Conservation (phyloP, 75 land plant genomes). For the Cunninghamia lanceolata region DNA sequence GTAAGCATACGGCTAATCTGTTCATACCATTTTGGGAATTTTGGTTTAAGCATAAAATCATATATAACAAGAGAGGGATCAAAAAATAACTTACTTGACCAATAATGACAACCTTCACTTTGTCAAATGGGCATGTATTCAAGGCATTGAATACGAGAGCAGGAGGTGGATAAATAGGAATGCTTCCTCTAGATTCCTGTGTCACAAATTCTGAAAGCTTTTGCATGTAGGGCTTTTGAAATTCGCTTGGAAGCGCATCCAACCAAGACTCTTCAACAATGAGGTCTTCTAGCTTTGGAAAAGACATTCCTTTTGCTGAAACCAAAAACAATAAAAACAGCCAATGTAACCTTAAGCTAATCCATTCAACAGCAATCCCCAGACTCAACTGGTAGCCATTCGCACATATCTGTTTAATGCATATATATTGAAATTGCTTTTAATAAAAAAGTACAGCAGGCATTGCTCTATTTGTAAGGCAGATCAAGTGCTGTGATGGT, state of each 20-base stretch:
- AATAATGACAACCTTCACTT: conserved; percentile 83
- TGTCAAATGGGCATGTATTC: conserved; percentile 76
- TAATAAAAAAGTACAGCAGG: background rate
- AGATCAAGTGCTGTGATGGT: background rate
- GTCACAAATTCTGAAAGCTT: conserved; percentile 67
- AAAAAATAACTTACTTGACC: conserved; percentile 66
- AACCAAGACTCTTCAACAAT: conserved; percentile 83
- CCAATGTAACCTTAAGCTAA: background rate
- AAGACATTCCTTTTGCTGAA: conserved; percentile 42
- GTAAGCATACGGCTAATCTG: background rate
- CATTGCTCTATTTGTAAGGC: background rate
- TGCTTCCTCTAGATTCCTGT: conserved; percentile 51
- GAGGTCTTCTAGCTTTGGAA: conserved; percentile 66
- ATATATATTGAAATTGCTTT: background rate
- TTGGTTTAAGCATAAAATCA: background rate
- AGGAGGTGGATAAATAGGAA: conserved; percentile 81
- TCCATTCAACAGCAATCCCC: background rate
- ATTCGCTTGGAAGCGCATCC: conserved; percentile 62
- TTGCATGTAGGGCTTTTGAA: conserved; percentile 79
- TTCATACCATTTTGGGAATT: background rate
- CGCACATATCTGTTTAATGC: background rate
- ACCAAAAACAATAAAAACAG: background rate
- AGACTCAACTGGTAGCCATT: background rate
- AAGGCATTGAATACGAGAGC: conserved; percentile 81
- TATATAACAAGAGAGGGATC: background rate